Evolutionary conservation across 2,329 filamentous ascomycete species (phyloP).

Genomic region (Fusarium dlaminii): DNA sequence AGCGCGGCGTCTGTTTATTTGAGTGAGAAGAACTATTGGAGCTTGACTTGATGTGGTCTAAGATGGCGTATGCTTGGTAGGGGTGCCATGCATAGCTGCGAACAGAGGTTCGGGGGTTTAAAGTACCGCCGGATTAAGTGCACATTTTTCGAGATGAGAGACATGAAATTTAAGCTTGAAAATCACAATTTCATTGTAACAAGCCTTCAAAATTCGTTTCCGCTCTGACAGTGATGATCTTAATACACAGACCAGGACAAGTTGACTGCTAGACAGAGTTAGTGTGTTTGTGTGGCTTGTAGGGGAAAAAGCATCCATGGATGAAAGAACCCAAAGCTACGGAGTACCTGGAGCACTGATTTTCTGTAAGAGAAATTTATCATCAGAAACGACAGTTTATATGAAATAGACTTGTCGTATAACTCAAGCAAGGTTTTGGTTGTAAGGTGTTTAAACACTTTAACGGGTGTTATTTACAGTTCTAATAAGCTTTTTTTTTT

Average conservation of each 20-base stretch:
- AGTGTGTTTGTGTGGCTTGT: not conserved
- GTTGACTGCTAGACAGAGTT: not conserved
- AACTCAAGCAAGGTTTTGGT: not conserved
- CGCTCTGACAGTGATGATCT: not conserved
- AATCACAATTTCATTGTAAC: conserved; percentile 5
- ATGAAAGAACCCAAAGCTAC: not conserved
- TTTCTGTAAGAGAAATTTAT: not conserved
- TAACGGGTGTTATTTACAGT: not conserved
- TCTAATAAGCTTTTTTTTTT: not conserved
- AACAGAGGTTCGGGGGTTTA: conserved; percentile 27
- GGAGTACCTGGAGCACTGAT: not conserved
- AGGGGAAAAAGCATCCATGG: not conserved
- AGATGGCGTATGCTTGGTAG: conserved; percentile 4
- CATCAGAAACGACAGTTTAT: not conserved
- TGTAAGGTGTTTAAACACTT: not conserved
- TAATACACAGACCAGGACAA: not conserved
- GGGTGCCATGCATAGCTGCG: conserved; percentile 29
- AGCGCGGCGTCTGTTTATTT: conserved; percentile 26
- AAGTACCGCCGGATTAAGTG: not conserved
- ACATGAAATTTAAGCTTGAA: conserved; percentile 19
- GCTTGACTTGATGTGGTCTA: conserved; percentile 39
- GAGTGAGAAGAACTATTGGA: conserved; percentile 14
- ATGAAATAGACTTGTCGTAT: not conserved
- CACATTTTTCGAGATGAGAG: not conserved
- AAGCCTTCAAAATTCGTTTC: not conserved